Base-by-base conservation (phyloP, 1,284 basidiomycete genomes). In the Rhodotorula sp. region DNA sequence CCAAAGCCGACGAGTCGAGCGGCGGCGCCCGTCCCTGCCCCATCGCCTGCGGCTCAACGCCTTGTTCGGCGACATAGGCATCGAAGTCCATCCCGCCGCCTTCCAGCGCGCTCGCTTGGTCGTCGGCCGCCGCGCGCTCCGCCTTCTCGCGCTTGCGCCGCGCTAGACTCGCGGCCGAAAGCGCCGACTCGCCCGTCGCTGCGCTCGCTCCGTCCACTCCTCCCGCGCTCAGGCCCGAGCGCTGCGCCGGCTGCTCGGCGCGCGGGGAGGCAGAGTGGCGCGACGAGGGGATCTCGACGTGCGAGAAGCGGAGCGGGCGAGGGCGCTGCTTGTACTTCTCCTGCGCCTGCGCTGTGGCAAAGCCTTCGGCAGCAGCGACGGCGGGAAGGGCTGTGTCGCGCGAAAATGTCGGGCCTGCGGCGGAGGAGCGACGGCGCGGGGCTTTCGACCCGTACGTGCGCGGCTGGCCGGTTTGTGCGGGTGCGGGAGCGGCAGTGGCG, bases 361-460 rank as follows among this genome's bases (percentile, higher is more conserved):
- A 2, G 2, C 5, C 5, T 5, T 34, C 34, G 34, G 34, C 34
- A 34, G 34, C 34, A 5, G 5, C 34, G 34, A 34, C 5, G 34
- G 34, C n/a, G n/a, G 25, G 50, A 10, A 21, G 46, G 7, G 34
- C 50, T n/a, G 50, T 1, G 5, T 10, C 9, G 27, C 54, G 54
- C n/a, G 23, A 44, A 14, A 4, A 5, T 14, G 14, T 13, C n/a
- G 13, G 25, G 23, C n/a, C 9, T 19, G 25, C 27, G 13, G 50
- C 21, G 44, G 53, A 25, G 1, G 61, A 52, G 27, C 10, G 53
- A n/a, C 23, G 46, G 45, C 42, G 49, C 34, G 64, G 60, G 17
- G n/a, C 27, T 49, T 61, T 63, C 8, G 64, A 45, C 49, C 56
- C 59, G 55, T 63, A 61, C 1, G 52, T 67, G 52, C 56, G 61